A percentile compares a stretch with the other conserved stretches of the same genome.
phyloP scores from a whole-genome alignment of 371 early-diverging fungal species.

The Blakeslea trispora region DNA sequence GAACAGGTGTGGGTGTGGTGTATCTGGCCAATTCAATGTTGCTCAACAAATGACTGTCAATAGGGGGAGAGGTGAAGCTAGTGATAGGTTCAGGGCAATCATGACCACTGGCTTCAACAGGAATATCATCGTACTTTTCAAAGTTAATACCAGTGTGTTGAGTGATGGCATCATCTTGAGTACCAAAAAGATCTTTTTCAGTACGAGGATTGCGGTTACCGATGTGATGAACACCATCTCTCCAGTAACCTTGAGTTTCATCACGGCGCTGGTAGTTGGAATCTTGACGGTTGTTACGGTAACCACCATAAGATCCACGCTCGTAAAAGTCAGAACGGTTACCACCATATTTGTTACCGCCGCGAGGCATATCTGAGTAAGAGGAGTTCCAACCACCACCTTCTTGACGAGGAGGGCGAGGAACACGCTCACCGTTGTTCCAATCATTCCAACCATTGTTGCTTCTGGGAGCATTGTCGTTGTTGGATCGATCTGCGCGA shows the following conservation, averaged over 20 bases:
- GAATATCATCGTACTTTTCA: conserved; percentile 96
- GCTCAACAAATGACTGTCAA: conserved; percentile 85
- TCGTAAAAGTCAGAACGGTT: conserved; percentile 33
- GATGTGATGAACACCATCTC: conserved; percentile 70
- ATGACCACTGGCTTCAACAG: conserved; percentile 89
- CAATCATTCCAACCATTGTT: conserved; percentile 32
- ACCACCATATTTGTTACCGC: conserved; percentile 24
- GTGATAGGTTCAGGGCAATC: conserved; percentile 75
- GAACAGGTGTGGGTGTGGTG: conserved; percentile 95
- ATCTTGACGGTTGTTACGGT: conserved; percentile 48
- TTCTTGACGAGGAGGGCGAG: conserved; percentile 16
- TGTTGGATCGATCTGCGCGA: conserved; percentile 16
- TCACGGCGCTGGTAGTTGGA: conserved; percentile 50
- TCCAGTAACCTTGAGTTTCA: conserved; percentile 65
- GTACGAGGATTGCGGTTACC: conserved; percentile 70
- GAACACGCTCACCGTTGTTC: conserved; percentile 18
- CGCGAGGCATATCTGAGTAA: conserved; percentile 47
- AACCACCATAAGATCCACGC: conserved; percentile 44
- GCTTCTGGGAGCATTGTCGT: conserved; percentile 18
- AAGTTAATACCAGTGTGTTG: conserved; percentile 92
- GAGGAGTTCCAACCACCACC: conserved; percentile 51
- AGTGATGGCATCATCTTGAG: conserved; percentile 65
- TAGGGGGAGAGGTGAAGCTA: conserved; percentile 65
- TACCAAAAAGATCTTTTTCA: conserved; percentile 81
- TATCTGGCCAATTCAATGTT: conserved; percentile 94